Percentiles rank a stretch among this genome's conserved stretches.
Conservation (phyloP, 2,329 filamentous ascomycete genomes). For the Cordyceps cicadae region DNA sequence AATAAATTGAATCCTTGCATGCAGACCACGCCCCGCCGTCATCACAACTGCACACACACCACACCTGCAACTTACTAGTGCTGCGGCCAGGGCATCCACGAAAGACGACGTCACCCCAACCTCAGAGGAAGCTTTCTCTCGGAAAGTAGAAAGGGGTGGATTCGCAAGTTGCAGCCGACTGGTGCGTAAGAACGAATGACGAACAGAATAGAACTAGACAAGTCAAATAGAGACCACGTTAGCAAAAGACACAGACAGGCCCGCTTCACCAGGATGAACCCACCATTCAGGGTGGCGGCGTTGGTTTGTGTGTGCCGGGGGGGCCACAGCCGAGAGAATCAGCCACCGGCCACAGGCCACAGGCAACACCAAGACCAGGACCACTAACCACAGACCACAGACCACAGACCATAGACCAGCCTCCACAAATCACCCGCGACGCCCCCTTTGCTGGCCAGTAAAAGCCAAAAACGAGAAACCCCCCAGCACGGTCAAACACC, state of each 20-base stretch:
- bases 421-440: neutral
- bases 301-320: neutral
- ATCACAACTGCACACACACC: neutral
- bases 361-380: neutral
- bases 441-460: neutral
- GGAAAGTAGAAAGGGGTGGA: too few species aligned
- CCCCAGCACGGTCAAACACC: neutral
- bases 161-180: too few species aligned
- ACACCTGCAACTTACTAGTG: neutral
- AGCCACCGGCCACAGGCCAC: neutral
- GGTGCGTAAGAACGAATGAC: too few species aligned
- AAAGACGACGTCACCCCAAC: neutral
- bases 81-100: neutral
- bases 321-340: neutral
- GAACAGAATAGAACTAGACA: too few species aligned
- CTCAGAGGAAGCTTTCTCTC: neutral
- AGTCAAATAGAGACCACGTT: too few species aligned
- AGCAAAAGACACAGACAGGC: too few species aligned
- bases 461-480: too few species aligned
- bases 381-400: neutral
- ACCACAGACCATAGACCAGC: neutral
- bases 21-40: neutral
- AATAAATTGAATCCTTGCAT: neutral
- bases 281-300: neutral
- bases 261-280: too few species aligned